phyloP scores from a whole-genome alignment of 1,284 basidiomycete species.

The Marasmius oreades region DNA sequence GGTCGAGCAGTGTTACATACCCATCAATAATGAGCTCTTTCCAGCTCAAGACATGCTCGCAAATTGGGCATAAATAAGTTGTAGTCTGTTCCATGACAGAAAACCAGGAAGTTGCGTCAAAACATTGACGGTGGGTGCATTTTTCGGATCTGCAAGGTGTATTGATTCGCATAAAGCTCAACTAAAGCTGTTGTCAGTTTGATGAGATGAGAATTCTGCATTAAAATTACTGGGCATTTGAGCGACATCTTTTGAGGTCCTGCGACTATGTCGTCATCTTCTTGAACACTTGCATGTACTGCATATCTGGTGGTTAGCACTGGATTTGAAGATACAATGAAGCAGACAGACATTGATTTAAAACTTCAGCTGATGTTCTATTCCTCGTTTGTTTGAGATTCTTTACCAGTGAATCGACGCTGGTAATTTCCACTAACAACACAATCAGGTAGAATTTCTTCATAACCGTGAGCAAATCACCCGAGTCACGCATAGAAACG shows the following conservation, averaged over 20 bases:
- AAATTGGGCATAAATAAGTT: conserved; percentile 96
- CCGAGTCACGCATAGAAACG: background rate
- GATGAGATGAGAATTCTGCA: background rate
- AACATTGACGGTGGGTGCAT: conserved; percentile 94
- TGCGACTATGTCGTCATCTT: conserved; percentile 87
- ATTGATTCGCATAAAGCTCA: conserved; percentile 86
- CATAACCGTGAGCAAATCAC: conserved; percentile 6
- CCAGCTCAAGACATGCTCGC: conserved; percentile 74
- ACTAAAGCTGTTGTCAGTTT: conserved; percentile 35
- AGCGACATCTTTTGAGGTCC: conserved; percentile 86
- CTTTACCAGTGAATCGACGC: conserved; percentile 63
- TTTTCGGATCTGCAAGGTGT: conserved; percentile 82
- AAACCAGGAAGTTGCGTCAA: conserved; percentile 94
- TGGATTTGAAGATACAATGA: conserved; percentile 8
- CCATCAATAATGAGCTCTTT: conserved; percentile 91
- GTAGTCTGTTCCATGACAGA: conserved; percentile 96
- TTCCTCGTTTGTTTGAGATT: conserved; percentile 65
- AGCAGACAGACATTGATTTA: conserved; percentile 52
- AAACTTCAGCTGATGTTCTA: conserved; percentile 63
- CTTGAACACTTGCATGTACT: conserved; percentile 62
- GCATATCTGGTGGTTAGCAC: conserved; percentile 10
- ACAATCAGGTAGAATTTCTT: conserved; percentile 87
- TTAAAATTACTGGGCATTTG: conserved; percentile 78
- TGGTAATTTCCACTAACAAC: conserved; percentile 76
- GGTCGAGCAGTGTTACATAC: no score